phyloP scores from a whole-genome alignment of 2,329 filamentous ascomycete genomes.

The Sporothrix luriei region DNA sequence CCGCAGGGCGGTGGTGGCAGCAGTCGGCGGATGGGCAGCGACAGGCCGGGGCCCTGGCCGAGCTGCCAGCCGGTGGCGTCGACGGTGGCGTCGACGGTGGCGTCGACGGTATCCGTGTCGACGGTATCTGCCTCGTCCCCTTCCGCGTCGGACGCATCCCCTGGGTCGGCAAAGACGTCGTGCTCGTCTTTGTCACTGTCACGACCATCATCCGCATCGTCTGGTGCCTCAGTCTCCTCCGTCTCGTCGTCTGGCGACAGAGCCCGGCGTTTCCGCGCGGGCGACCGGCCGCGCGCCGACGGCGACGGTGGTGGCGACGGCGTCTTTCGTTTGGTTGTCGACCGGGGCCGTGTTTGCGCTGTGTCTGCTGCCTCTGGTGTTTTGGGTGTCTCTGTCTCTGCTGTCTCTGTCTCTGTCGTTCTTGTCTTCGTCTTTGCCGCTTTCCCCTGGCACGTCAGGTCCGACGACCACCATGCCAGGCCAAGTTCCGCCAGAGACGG shows the following conservation, averaged over 20 bases:
- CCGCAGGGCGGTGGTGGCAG: slow-evolving; percentile 19
- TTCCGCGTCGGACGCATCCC: neutral
- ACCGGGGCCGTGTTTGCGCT: too few relatives aligned
- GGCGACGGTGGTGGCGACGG: slow-evolving; percentile 3
- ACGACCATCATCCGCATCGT: too few relatives aligned
- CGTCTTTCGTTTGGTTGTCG: neutral
- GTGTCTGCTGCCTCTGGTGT: neutral
- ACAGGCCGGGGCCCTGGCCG: slow-evolving; percentile 11
- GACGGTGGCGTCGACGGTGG: neutral
- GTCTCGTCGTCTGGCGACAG: slow-evolving; percentile 22
- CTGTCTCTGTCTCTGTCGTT: neutral
- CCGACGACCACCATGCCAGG: slow-evolving; percentile 29
- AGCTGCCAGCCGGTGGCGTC: slow-evolving; percentile 1
- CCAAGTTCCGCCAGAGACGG: slow-evolving; percentile 34
- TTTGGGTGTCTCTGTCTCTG: neutral
- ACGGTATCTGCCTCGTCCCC: neutral
- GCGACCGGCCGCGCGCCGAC: neutral
- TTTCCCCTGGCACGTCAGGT: neutral
- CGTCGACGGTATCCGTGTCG: neutral
- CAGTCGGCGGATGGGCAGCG: slow-evolving; percentile 24
- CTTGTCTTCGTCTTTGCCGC: neutral
- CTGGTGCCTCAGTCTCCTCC: too few relatives aligned
- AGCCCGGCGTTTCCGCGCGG: slow-evolving; percentile 24
- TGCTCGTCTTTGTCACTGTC: too few relatives aligned
- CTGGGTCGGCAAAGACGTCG: slow-evolving; percentile 7